Percentiles rank a stretch among this genome's conserved stretches.
Conservation (phyloP, 768 basidiomycete genomes). For the Cystobasidiopsis lactophilus region DNA sequence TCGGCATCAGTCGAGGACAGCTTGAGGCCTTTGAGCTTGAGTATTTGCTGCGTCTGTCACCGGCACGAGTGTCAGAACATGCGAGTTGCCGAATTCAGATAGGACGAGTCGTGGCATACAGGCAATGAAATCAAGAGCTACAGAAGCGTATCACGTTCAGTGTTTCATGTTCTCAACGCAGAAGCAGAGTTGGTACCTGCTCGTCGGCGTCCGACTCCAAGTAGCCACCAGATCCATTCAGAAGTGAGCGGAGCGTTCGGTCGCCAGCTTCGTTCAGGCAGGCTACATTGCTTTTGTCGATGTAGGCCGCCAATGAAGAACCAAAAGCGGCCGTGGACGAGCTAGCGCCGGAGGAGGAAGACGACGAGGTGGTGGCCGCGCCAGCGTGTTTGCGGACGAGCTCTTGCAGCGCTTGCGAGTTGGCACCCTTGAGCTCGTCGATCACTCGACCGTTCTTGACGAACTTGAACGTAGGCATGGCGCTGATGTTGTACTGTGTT, state of each 20-base stretch:
- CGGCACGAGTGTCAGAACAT: neutral
- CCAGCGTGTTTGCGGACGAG: neutral
- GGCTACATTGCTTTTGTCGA: constrained; percentile 32
- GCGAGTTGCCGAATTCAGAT: neutral
- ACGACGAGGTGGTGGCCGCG: neutral
- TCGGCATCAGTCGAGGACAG: constrained; percentile 26
- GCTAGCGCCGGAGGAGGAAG: neutral
- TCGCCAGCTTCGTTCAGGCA: constrained; percentile 41
- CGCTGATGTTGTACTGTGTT: constrained; percentile 32
- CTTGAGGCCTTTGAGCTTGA: constrained; percentile 38
- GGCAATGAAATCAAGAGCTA: neutral
- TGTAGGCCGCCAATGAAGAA: constrained; percentile 19
- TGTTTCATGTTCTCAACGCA: neutral
- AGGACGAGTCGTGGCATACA: neutral
- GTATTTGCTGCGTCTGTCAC: constrained; percentile 14
- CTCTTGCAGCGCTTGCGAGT: neutral
- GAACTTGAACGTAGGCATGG: constrained; percentile 32
- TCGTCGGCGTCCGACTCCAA: constrained; percentile 48
- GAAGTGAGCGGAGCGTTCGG: constrained; percentile 35
- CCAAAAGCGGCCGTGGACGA: neutral
- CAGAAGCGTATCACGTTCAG: neutral
- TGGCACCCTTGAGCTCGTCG: neutral
- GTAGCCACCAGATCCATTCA: constrained; percentile 27
- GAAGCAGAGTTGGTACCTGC: constrained; percentile 31
- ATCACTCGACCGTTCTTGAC: constrained; percentile 9